These are phyloP conservation scores for Baorangia bicolor DNA, from an alignment of 768 basidiomycete genomes.

Conservation along the genomic window DNA sequence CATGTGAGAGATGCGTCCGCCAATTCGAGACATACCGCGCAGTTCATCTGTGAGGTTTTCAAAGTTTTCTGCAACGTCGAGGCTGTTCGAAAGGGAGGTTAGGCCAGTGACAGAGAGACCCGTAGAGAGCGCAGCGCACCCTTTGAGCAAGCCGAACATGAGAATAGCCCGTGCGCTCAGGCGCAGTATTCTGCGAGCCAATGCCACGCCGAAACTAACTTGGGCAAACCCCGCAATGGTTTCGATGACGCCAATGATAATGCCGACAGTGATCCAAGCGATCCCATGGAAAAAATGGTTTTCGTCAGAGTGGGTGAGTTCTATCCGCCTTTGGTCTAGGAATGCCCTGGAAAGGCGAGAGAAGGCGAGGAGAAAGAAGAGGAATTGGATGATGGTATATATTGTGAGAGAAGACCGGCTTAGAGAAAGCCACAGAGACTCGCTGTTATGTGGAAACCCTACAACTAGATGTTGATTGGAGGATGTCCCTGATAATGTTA, in stretches of 20 bases:
- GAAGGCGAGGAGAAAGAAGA: constrained; percentile 58
- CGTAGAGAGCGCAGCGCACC: constrained; percentile 44
- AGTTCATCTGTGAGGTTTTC: constrained; percentile 43
- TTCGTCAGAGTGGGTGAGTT: constrained; percentile 45
- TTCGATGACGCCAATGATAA: constrained; percentile 66
- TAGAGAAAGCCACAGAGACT: constrained; percentile 54
- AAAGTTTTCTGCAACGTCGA: constrained; percentile 57
- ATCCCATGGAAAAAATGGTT: constrained; percentile 54
- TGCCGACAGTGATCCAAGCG: constrained; percentile 61
- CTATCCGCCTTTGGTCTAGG: constrained; percentile 51
- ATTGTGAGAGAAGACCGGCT: constrained; percentile 60
- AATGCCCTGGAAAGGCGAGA: constrained; percentile 54
- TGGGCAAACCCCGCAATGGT: constrained; percentile 60
- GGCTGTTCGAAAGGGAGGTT: constrained; percentile 31
- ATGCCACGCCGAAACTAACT: constrained; percentile 48
- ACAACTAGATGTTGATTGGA: constrained; percentile 30
- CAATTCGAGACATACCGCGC: constrained; percentile 16
- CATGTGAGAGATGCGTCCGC: constrained; percentile 37
- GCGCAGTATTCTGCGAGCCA: constrained; percentile 60
- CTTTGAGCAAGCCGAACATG: constrained; percentile 63
- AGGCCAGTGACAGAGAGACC: background rate
- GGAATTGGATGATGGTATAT: constrained; percentile 54
- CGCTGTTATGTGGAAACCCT: constrained; percentile 39
- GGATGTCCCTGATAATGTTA: constrained; percentile 4
- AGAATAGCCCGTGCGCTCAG: constrained; percentile 53